A percentile compares a stretch with the other conserved stretches of the same genome.
Conservation (phyloP, 2,329 filamentous ascomycete species). For the Zasmidium citrigriseum region DNA sequence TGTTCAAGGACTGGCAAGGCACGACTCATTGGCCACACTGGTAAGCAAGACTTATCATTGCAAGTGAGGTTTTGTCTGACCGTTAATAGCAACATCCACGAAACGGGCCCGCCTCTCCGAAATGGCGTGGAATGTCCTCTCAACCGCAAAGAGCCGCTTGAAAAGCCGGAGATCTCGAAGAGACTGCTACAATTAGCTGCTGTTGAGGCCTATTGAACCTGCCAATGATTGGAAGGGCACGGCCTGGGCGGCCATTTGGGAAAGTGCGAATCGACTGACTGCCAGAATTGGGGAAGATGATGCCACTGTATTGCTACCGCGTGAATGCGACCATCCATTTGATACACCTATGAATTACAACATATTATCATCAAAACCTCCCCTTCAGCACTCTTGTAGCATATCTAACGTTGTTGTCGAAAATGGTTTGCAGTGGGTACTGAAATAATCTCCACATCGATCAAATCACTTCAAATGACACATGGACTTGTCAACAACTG, state of each 20-base stretch:
- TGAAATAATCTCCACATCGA: too few relatives aligned
- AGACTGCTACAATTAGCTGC: conserved; percentile 39
- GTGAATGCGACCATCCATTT: conserved; percentile 16
- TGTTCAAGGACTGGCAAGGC: conserved; percentile 37
- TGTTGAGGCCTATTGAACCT: conserved; percentile 30
- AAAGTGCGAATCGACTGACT: background rate
- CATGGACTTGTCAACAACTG: too few relatives aligned
- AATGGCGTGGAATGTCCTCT: conserved; percentile 40
- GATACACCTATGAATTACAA: conserved; percentile 1
- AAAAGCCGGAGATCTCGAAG: conserved; percentile 41
- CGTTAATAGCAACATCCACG: conserved; percentile 39
- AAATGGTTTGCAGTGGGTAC: too few relatives aligned
- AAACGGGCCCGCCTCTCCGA: conserved; percentile 38
- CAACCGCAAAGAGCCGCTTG: conserved; percentile 41
- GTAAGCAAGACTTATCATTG: background rate
- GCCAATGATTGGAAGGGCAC: too few relatives aligned
- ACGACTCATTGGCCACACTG: conserved; percentile 44
- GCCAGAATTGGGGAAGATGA: background rate
- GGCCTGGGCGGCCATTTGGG: background rate
- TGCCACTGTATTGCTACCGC: conserved; percentile 2
- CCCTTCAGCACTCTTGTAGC: too few relatives aligned
- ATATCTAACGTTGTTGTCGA: too few relatives aligned
- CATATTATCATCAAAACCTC: too few relatives aligned
- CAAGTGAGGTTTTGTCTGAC: background rate
- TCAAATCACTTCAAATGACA: too few relatives aligned